Evolutionary conservation across 306 rosid genomes (phyloP).

Genomic region (Carpinus fangiana): DNA sequence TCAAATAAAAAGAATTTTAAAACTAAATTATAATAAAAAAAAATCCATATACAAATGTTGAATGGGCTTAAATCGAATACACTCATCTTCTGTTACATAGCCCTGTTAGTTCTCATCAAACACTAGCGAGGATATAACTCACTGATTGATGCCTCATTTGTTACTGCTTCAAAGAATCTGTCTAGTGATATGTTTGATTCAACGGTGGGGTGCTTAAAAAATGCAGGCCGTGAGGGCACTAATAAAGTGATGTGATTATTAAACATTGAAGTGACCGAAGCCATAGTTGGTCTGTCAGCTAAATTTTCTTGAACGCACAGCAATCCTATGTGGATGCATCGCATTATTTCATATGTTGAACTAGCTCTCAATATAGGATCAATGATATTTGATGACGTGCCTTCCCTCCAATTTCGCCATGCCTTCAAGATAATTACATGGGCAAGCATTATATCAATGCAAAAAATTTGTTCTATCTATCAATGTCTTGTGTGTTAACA

Average conservation of each 20-base stretch:
- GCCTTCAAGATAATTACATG: neutral
- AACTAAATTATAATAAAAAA: no score
- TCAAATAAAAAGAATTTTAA: no score
- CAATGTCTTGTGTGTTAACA: no score
- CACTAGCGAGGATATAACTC: no score
- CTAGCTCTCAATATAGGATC: neutral
- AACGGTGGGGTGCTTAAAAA: constrained; percentile 19
- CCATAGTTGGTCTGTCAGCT: constrained; percentile 50
- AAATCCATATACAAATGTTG: no score
- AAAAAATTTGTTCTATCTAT: no score
- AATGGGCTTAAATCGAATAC: no score
- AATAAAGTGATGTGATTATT: constrained; percentile 29
- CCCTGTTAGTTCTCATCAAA: no score
- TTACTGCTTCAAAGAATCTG: neutral
- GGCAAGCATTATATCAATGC: neutral
- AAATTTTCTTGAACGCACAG: constrained; percentile 55
- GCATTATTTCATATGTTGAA: constrained; percentile 15
- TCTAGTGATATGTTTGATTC: neutral
- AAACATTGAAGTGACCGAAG: constrained; percentile 37
- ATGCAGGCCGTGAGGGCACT: constrained; percentile 43
- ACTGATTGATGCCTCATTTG: neutral
- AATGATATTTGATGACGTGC: neutral
- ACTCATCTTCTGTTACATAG: no score
- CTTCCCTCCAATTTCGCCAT: constrained; percentile 32
- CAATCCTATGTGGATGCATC: constrained; percentile 66